These are phyloP conservation scores for Penicillium verrucosum DNA, from an alignment of 2,329 filamentous ascomycete genomes.

Conservation along the genomic window DNA sequence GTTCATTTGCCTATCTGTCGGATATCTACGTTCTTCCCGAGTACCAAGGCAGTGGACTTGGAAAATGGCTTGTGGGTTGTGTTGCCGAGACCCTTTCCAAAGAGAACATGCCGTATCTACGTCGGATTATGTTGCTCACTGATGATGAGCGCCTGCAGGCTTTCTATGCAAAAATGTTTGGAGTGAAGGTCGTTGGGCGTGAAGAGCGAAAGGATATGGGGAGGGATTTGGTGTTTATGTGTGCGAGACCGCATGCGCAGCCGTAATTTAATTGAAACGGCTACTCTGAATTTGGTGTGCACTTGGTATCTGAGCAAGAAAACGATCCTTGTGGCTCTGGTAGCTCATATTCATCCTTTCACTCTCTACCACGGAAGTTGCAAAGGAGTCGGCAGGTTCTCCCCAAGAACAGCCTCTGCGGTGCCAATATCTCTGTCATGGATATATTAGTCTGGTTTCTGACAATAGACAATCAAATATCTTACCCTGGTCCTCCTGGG, in stretches of 20 bases:
- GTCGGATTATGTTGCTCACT: constrained; percentile 53
- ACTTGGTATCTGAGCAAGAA: not conserved
- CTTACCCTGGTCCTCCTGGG: constrained; percentile 63
- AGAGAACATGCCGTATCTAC: constrained; percentile 56
- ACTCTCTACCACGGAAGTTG: constrained; percentile 61
- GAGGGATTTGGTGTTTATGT: constrained; percentile 19
- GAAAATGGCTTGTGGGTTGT: constrained; percentile 62
- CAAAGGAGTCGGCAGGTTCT: constrained; percentile 60
- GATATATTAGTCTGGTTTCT: constrained; percentile 3
- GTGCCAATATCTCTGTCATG: constrained; percentile 63
- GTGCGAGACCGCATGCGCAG: constrained; percentile 12
- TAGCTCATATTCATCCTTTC: not conserved
- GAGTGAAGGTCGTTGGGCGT: constrained; percentile 23
- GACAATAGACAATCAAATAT: constrained; percentile 10
- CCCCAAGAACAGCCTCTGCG: constrained; percentile 61
- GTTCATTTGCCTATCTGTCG: constrained; percentile 66
- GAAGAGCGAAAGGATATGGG: constrained; percentile 18
- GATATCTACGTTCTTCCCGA: constrained; percentile 64
- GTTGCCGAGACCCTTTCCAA: constrained; percentile 53
- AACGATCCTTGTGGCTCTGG: not conserved
- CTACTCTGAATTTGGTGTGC: not conserved
- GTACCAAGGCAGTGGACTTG: constrained; percentile 61
- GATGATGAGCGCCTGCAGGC: constrained; percentile 17
- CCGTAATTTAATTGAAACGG: not conserved
- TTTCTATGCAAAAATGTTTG: constrained; percentile 22